Evolutionary conservation across 305 asterid genomes (phyloP), one percentile per base, ranked within the genome.

Genomic region (Fraxinus ornus): DNA sequence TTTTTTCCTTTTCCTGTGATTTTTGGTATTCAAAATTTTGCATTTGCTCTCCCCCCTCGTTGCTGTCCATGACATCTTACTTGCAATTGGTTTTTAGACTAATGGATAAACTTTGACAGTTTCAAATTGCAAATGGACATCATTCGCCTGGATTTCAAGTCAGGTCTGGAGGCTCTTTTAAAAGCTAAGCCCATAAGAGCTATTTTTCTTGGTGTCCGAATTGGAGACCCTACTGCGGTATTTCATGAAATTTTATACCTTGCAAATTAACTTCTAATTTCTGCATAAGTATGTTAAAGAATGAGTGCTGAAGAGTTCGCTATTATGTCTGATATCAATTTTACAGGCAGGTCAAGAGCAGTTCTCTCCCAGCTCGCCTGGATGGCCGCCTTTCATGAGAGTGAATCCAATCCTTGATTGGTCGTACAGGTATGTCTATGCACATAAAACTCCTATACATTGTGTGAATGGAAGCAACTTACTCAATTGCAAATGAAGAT

Each of bases 371-470:
- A 96, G 99, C 89, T 92, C 98, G 47, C 97, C 97, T 73, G 98
- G 98, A 76, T 94, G 98, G 98, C 98, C 99, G 21, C 89, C 98
- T 87, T 94, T 96, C 89, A 96, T 96, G 99, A 92, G 98, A 91
- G 96, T 96, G 89, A 96, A 96, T 87, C 99, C 99, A 86, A 92
- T 96, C 78, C 86, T 94, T 91, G 99, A 94, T 89, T 94, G 99
- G 98, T 96, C 98, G 30, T 96, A 94, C 91, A 94, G 97, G 99
- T 92, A 3, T 21, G 83, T 85, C 60, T 68, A 57, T n/a, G 26
- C 12, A 6, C 10, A n/a, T 57, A 57, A 19, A 57, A 57, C 66
- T 19, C 28, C 10, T 55, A 55, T n/a, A 55, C 26, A 55, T 55
- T 55, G 26, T 55, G 26, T 5, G 26, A 55, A 55, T n/a, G 66